These are phyloP conservation scores for Elsinoe perseae DNA, from an alignment of 2,329 filamentous ascomycete species.

Conservation along the genomic window DNA sequence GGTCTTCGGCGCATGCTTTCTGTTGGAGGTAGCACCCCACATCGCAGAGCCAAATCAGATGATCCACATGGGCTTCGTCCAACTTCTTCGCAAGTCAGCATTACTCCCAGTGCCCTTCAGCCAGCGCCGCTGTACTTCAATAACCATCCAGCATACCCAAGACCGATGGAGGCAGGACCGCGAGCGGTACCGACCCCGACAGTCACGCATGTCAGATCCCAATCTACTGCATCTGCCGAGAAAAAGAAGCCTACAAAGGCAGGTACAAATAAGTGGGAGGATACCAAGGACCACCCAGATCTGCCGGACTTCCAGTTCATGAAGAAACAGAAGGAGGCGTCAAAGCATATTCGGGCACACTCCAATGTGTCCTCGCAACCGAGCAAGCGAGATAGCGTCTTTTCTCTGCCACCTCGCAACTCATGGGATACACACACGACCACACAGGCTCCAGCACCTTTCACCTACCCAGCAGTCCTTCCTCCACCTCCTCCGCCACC, in stretches of 20 bases:
- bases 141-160: slow-evolving; percentile 3
- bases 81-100: slow-evolving; percentile 1
- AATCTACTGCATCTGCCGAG: slow-evolving; percentile 2
- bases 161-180: neutral
- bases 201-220: neutral
- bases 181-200: neutral
- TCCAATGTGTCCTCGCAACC: slow-evolving; percentile 2
- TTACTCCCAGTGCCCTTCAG: neutral
- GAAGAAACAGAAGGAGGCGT: slow-evolving; percentile 3
- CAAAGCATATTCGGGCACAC: slow-evolving; percentile 7
- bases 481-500: slow-evolving; percentile 5
- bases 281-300: slow-evolving; percentile 13
- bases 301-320: slow-evolving; percentile 10
- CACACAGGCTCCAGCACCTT: neutral
- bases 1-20: slow-evolving; percentile 14
- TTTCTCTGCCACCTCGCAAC: neutral
- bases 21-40: neutral
- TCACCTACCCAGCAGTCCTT: neutral
- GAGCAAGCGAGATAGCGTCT: slow-evolving; percentile 11
- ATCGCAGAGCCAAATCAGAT: slow-evolving; percentile 6
- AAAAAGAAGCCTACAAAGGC: neutral
- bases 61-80: neutral
- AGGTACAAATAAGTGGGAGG: slow-evolving; percentile 8
- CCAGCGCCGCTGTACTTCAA: slow-evolving; percentile 10
- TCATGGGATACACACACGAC: slow-evolving; percentile 6